Conservation (phyloP, 805 yeast genomes). For the Pichia rugopelliculosa region DNA sequence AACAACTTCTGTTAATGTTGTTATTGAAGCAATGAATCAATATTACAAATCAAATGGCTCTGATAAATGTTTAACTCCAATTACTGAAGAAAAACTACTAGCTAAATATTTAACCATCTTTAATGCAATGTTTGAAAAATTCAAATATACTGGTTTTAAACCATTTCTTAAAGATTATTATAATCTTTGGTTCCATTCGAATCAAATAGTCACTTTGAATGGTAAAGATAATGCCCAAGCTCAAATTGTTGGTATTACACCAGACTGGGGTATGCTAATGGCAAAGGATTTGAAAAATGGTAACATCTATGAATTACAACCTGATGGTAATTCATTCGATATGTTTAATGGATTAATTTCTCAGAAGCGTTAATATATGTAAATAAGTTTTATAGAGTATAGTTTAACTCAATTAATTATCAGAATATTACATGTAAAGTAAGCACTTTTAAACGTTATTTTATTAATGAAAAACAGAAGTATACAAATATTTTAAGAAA, state of each 20-base stretch:
- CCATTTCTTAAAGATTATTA: slow-evolving; percentile 69
- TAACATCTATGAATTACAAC: slow-evolving; percentile 64
- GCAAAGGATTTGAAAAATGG: slow-evolving; percentile 70
- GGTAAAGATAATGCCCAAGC: slow-evolving; percentile 41
- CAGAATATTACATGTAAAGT: neutral
- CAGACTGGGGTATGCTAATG: slow-evolving; percentile 73
- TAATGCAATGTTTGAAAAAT: slow-evolving; percentile 52
- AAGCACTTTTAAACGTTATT: slow-evolving; percentile 9
- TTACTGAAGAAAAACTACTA: slow-evolving; percentile 41
- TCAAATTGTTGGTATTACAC: slow-evolving; percentile 69
- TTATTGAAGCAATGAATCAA: slow-evolving; percentile 55
- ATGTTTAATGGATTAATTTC: slow-evolving; percentile 85
- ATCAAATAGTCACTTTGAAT: slow-evolving; percentile 64
- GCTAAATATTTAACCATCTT: slow-evolving; percentile 66
- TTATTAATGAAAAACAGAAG: slow-evolving; percentile 10
- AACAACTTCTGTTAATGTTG: slow-evolving; percentile 76
- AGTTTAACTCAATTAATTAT: no score
- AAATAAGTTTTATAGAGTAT: neutral
- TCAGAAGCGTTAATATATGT: slow-evolving; percentile 32
- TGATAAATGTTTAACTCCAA: slow-evolving; percentile 13
- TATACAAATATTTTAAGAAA: slow-evolving; percentile 10
- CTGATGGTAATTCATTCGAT: slow-evolving; percentile 97
- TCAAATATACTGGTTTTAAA: slow-evolving; percentile 55
- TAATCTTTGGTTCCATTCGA: slow-evolving; percentile 75
- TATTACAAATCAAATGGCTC: slow-evolving; percentile 37